These are phyloP conservation scores for Anthoceros angustus DNA, from an alignment of 225 moss, liverwort and hornwort genomes.

Conservation along the genomic window DNA sequence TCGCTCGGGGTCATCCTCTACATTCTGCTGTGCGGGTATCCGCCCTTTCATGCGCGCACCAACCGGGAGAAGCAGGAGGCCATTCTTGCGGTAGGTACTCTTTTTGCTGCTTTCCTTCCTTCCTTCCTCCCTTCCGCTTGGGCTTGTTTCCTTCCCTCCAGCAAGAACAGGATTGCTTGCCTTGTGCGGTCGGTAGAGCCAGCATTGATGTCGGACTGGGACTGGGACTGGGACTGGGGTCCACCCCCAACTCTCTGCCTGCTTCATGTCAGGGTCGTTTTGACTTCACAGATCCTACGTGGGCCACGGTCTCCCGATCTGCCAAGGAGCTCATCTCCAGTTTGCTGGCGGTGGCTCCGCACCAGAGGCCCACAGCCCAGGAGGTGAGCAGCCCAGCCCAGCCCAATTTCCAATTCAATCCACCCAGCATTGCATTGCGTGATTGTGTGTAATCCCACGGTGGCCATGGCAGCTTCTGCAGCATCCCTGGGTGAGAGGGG, in stretches of 20 bases:
- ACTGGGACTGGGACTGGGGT: background rate
- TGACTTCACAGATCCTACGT: conserved; percentile 48
- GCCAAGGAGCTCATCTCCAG: conserved; percentile 53
- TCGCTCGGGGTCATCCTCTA: conserved; percentile 74
- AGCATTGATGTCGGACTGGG: conserved; percentile 1
- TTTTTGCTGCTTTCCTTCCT: background rate
- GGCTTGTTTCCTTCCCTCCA: background rate
- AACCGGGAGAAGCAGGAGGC: conserved; percentile 62
- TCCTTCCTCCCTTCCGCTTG: background rate
- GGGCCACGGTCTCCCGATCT: conserved; percentile 44
- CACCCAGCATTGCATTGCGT: background rate
- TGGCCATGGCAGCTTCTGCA: conserved; percentile 21
- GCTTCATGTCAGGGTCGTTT: conserved; percentile 30
- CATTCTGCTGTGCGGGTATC: conserved; percentile 80
- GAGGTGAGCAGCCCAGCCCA: conserved; percentile 10
- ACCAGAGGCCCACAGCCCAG: conserved; percentile 22
- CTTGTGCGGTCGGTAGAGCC: background rate
- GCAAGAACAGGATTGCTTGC: background rate
- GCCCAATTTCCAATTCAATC: background rate
- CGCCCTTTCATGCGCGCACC: conserved; percentile 56
- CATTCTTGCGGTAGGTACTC: conserved; percentile 37
- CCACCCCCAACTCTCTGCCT: background rate
- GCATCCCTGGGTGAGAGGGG: conserved; percentile 75
- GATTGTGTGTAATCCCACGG: conserved; percentile 5
- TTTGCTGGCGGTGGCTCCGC: conserved; percentile 43